These are phyloP conservation scores for Dactylellina haptotyla DNA, from an alignment of 2,329 filamentous ascomycete genomes.

Conservation along the genomic window DNA sequence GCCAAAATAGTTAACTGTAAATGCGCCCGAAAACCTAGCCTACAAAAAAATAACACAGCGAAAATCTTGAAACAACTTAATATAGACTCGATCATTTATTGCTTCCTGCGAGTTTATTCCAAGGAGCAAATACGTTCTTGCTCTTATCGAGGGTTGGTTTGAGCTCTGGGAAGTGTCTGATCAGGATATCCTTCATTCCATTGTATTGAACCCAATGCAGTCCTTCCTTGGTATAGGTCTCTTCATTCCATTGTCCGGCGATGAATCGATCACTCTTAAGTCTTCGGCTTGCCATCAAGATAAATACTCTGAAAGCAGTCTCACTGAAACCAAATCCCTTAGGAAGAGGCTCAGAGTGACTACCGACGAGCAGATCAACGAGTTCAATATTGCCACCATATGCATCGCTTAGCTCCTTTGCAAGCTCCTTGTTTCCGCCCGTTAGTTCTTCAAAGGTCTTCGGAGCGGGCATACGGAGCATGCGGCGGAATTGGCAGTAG, in stretches of 20 bases:
- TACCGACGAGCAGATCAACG: slow-evolving; percentile 64
- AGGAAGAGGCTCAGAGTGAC: slow-evolving; percentile 63
- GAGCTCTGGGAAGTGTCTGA: slow-evolving; percentile 63
- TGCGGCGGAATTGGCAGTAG: slow-evolving; percentile 64
- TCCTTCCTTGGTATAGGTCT: slow-evolving; percentile 63
- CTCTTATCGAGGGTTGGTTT: slow-evolving; percentile 58
- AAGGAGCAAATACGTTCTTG: slow-evolving; percentile 60
- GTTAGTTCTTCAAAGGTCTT: slow-evolving; percentile 62
- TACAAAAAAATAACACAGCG: not conserved
- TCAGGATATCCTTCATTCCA: slow-evolving; percentile 63
- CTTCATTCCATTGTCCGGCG: slow-evolving; percentile 62
- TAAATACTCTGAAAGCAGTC: slow-evolving; percentile 65
- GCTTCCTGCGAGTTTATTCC: slow-evolving; percentile 58
- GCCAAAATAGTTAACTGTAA: no score
- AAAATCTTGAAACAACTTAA: slow-evolving; percentile 58
- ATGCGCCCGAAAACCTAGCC: no score
- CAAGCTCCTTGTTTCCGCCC: slow-evolving; percentile 61
- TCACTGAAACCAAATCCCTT: slow-evolving; percentile 65
- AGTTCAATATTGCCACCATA: slow-evolving; percentile 63
- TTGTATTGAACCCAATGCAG: slow-evolving; percentile 63
- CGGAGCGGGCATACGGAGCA: slow-evolving; percentile 62
- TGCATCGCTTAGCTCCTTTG: slow-evolving; percentile 60
- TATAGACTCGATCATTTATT: slow-evolving; percentile 58
- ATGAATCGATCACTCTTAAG: slow-evolving; percentile 65
- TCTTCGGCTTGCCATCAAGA: slow-evolving; percentile 63